Evolutionary conservation across 2,329 filamentous ascomycete genomes (phyloP).

Genomic region (Ceratocystis colombiana): DNA sequence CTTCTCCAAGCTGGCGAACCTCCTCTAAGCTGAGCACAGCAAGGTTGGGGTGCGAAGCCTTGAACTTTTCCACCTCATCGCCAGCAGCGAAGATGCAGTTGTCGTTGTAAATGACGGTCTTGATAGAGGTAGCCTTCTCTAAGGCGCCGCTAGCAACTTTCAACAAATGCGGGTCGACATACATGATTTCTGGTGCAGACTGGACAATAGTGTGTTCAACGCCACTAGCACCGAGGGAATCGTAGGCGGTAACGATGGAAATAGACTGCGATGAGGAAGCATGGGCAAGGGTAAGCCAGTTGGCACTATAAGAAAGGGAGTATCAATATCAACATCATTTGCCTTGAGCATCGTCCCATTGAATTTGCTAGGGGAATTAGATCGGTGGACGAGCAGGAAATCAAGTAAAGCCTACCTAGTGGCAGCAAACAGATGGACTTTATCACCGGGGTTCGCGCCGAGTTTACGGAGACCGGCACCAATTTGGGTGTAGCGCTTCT

Average conservation of each 20-base stretch:
- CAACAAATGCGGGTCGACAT: constrained; percentile 70
- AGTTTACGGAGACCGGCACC: constrained; percentile 66
- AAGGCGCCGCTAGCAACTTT: constrained; percentile 49
- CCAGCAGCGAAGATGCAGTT: constrained; percentile 42
- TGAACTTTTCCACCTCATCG: constrained; percentile 46
- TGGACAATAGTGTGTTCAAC: constrained; percentile 78
- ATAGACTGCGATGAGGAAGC: constrained; percentile 72
- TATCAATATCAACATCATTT: constrained; percentile 21
- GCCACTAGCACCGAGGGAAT: constrained; percentile 76
- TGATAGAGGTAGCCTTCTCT: constrained; percentile 46
- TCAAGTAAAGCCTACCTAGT: constrained; percentile 49
- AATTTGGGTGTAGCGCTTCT: constrained; percentile 56
- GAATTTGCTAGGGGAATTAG: neutral
- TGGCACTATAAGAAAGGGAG: constrained; percentile 42
- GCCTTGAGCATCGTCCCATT: neutral
- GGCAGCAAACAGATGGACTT: constrained; percentile 72
- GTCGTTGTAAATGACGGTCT: constrained; percentile 54
- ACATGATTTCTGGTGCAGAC: constrained; percentile 72
- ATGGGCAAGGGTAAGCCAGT: constrained; percentile 79
- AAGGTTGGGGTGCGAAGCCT: constrained; percentile 45
- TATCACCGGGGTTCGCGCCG: constrained; percentile 56
- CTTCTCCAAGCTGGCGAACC: constrained; percentile 48
- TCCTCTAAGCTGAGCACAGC: constrained; percentile 47
- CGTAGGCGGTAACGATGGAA: constrained; percentile 87
- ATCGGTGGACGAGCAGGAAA: neutral